A percentile compares a stretch with the other conserved stretches of the same genome.
These are phyloP conservation scores for Talaromyces pinophilus DNA, from an alignment of 2,329 filamentous ascomycete species.

Conservation along the genomic window DNA sequence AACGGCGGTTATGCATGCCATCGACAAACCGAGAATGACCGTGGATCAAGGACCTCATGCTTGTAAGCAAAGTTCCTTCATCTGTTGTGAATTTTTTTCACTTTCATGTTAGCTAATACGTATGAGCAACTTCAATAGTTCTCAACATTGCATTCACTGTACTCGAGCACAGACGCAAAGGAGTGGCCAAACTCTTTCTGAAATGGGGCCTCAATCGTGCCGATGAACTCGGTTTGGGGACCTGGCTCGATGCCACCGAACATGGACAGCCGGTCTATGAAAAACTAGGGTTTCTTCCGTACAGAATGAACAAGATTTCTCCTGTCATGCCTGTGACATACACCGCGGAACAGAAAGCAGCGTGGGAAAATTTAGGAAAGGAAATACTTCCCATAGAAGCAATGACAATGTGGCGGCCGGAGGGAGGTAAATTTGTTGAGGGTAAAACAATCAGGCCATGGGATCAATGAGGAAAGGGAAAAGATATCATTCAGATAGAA, in stretches of 20 bases:
- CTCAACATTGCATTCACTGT: slow-evolving; percentile 18
- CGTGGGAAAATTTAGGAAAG: slow-evolving; percentile 8
- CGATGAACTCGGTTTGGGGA: slow-evolving; percentile 8
- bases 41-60: slow-evolving; percentile 18
- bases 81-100: not conserved
- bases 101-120: not conserved
- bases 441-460: slow-evolving; percentile 18
- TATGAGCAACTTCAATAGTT: not conserved
- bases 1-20: slow-evolving; percentile 26
- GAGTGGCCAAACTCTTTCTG: slow-evolving; percentile 6
- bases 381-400: slow-evolving; percentile 10
- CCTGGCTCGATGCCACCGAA: slow-evolving; percentile 15
- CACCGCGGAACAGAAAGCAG: slow-evolving; percentile 1
- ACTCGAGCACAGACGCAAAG: slow-evolving; percentile 9
- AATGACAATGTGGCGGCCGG: slow-evolving; percentile 15
- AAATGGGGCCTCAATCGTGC: slow-evolving; percentile 14
- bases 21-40: slow-evolving; percentile 21
- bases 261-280: slow-evolving; percentile 8
- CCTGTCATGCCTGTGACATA: slow-evolving; percentile 8
- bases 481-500: not conserved
- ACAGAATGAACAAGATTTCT: slow-evolving; percentile 8
- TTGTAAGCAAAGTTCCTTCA: slow-evolving; percentile 2
- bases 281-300: slow-evolving; percentile 11
- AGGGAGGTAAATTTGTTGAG: slow-evolving; percentile 10
- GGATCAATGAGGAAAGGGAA: not conserved